A percentile compares a stretch with the other conserved stretches of the same genome.
Conservation (phyloP, 768 basidiomycete species). For the Leucocoprinus birnbaumii region DNA sequence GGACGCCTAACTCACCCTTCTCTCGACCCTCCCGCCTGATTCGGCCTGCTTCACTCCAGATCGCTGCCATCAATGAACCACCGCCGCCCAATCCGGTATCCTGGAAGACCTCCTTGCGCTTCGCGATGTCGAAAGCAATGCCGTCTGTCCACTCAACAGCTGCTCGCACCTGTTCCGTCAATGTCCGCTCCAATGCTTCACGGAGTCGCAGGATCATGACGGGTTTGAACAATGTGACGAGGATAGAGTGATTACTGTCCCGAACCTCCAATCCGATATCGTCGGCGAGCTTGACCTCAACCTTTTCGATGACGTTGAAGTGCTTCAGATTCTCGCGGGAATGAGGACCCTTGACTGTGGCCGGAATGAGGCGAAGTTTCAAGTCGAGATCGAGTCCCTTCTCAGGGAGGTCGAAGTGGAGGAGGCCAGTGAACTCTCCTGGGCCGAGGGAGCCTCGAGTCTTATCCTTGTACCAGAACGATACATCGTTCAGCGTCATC, state of each 20-base stretch:
- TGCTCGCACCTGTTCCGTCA: conserved; percentile 52
- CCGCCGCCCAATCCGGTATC: conserved; percentile 57
- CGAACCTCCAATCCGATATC: conserved; percentile 52
- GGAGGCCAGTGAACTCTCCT: conserved; percentile 56
- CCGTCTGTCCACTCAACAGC: conserved; percentile 52
- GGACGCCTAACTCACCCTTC: conserved; percentile 39
- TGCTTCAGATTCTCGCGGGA: conserved; percentile 41
- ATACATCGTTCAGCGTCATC: conserved; percentile 59
- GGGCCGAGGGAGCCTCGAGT: conserved; percentile 46
- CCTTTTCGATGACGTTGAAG: conserved; percentile 58
- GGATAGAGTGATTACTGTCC: conserved; percentile 61
- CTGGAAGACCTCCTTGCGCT: conserved; percentile 59
- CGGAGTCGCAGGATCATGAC: conserved; percentile 54
- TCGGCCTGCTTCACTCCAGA: conserved; percentile 70
- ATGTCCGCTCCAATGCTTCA: conserved; percentile 55
- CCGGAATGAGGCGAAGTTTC: conserved; percentile 61
- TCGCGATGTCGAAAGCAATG: conserved; percentile 55
- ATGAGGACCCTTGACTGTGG: conserved; percentile 34
- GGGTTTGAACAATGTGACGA: conserved; percentile 62
- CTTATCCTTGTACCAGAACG: conserved; percentile 74
- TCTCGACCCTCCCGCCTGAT: conserved; percentile 36
- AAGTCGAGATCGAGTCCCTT: conserved; percentile 70
- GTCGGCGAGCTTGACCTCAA: conserved; percentile 52
- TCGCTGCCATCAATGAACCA: conserved; percentile 48
- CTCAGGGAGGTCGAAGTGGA: conserved; percentile 59